Evolutionary conservation across 1,284 basidiomycete genomes (phyloP), one percentile per base, ranked within the genome.

Genomic region (Trametes sp.): DNA sequence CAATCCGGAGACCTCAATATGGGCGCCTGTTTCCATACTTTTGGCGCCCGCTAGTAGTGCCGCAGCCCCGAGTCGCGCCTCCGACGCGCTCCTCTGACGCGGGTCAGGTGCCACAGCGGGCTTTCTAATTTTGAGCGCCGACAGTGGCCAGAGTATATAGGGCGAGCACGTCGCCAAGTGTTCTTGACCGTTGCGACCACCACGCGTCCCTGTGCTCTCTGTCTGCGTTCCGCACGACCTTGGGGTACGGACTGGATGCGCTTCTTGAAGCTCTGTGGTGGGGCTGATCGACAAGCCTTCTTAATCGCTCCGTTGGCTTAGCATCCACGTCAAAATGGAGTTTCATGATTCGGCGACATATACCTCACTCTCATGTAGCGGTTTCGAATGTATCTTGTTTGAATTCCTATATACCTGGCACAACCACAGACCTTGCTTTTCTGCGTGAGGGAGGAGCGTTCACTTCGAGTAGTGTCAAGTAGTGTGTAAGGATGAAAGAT

Each of bases 301-400:
- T 85, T 91, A 90, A 92, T 90, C 89, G 85, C 89, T 90, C 87
- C 81, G 76, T 87, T 86, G 85, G 83, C 88, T 80, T 77, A 70
- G 73, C 70, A 71, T 73, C 75, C 74, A 91, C 87, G 88, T 82
- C 70, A 85, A 84, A 41, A 79, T 84, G 82, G 89, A 89, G 89
- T 91, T 92, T 92, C 89, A 91, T 91, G 87, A 80, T 80, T 83
- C 75, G 89, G 89, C 86, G 65, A 90, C 82, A 90, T 46, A 44
- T 60, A 36, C 42, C 31, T 46, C 35, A 33, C 4, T 14, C 7
- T 16, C 7, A 13, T 46, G 24, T n/a, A 24, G n/a, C 28, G 4
- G 26, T 11, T 2, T 46, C 26, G 10, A n/a, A n/a, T n/a, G n/a
- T n/a, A n/a, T n/a, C n/a, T n/a, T n/a, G n/a, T n/a, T n/a, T n/a